Percentiles rank a stretch among this genome's conserved stretches.
Evolutionary conservation across 1,284 basidiomycete species (phyloP).

Genomic region (Boletus semigastroideus): DNA sequence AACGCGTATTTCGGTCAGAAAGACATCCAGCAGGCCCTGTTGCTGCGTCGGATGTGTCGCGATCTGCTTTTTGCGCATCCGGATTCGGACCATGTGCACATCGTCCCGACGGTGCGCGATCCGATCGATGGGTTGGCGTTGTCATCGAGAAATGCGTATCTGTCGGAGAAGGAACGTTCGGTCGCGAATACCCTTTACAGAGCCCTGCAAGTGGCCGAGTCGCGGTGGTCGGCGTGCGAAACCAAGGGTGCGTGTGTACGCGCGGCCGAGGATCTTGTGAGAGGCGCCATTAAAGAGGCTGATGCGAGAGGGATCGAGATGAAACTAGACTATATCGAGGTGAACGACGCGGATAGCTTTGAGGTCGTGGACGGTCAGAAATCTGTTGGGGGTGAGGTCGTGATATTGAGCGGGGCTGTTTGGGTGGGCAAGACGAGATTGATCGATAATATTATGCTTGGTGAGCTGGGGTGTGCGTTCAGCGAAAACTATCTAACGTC

Average conservation of each 20-base stretch:
- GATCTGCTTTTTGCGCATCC: conserved; percentile 86
- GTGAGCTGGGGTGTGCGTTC: conserved; percentile 3
- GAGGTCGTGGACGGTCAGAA: conserved; percentile 48
- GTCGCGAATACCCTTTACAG: conserved; percentile 73
- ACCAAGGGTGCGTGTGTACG: conserved; percentile 56
- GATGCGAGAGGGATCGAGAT: conserved; percentile 51
- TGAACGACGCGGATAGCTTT: conserved; percentile 83
- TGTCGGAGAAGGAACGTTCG: conserved; percentile 61
- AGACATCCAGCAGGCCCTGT: conserved; percentile 93
- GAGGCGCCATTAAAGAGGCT: conserved; percentile 33
- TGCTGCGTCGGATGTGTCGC: conserved; percentile 80
- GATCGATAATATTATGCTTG: conserved; percentile 80
- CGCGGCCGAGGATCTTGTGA: conserved; percentile 43
- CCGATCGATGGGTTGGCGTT: conserved; percentile 72
- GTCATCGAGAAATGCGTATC: conserved; percentile 89
- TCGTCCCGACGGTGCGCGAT: conserved; percentile 82
- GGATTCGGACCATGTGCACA: conserved; percentile 65
- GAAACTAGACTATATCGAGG: conserved; percentile 81
- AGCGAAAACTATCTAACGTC: no score
- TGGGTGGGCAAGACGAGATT: conserved; percentile 87
- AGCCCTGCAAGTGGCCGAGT: conserved; percentile 61
- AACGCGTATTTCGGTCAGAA: conserved; percentile 97
- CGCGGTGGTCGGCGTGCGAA: conserved; percentile 51
- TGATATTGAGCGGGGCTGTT: conserved; percentile 86
- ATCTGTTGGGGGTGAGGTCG: conserved; percentile 36